Percentiles rank a stretch among this genome's conserved stretches.
These are phyloP conservation scores for Nepenthes mirabilis DNA, from an alignment of 148 eudicot genomes.

Conservation along the genomic window DNA sequence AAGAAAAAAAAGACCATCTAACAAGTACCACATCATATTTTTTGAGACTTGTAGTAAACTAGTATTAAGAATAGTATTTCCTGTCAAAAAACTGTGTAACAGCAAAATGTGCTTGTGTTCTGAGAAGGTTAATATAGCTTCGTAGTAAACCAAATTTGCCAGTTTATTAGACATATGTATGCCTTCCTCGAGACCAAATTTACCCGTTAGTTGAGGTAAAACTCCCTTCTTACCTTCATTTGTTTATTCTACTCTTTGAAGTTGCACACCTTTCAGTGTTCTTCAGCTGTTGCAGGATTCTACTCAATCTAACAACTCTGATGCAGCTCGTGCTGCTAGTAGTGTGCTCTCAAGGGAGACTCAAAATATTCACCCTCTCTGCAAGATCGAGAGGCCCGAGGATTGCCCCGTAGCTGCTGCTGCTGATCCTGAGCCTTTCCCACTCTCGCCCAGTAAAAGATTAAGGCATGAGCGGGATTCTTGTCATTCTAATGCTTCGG, in stretches of 20 bases:
- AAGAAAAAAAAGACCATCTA: too few species aligned
- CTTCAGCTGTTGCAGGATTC: slow-evolving; percentile 30
- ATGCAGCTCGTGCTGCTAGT: slow-evolving; percentile 24
- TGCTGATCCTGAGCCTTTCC: slow-evolving; percentile 42
- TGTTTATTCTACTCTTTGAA: not conserved
- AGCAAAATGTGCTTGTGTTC: too few species aligned
- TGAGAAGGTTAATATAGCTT: too few species aligned
- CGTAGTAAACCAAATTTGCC: too few species aligned
- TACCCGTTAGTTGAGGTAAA: too few species aligned
- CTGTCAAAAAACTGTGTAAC: too few species aligned
- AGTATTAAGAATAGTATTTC: too few species aligned
- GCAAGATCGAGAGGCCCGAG: slow-evolving; percentile 69
- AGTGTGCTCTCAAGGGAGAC: slow-evolving; percentile 29
- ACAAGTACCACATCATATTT: too few species aligned
- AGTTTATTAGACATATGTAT: too few species aligned
- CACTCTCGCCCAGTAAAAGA: slow-evolving; percentile 44
- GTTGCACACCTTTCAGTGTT: not conserved
- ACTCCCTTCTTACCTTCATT: too few species aligned
- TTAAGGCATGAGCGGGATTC: slow-evolving; percentile 47
- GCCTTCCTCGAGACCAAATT: too few species aligned
- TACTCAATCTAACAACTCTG: slow-evolving; percentile 22
- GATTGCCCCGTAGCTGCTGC: slow-evolving; percentile 20
- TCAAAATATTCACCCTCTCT: slow-evolving; percentile 33
- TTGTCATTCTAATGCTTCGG: slow-evolving; percentile 63
- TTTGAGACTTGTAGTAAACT: too few species aligned